Base-by-base conservation (phyloP, 805 yeast species). In the Huiozyma sinensis region DNA sequence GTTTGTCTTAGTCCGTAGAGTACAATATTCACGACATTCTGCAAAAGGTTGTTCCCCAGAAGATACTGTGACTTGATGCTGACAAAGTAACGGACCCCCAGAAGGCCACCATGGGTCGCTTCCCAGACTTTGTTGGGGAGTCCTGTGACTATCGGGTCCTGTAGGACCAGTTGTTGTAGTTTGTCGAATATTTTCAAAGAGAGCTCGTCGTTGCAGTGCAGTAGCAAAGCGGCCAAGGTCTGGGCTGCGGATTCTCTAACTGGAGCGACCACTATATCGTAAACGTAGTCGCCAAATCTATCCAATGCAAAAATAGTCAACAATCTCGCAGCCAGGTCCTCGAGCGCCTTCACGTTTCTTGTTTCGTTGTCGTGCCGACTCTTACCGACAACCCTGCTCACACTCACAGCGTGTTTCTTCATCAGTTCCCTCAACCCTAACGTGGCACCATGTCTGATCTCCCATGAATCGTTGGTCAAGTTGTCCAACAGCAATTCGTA, bases 241-340 rank as follows among this genome's bases (percentile, higher is more conserved):
- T 92, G 99, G 0, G 96, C 97, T 29, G 90, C 87, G 33, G 95
- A 87, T 64, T 94, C 99, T 57, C 98, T 70, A 5, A 92, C 97
- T 1, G 99, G 99, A 0, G 97, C 97, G 34, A 92, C 95, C 10
- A 92, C 99, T 6, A 95, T 94, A 58, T 92, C 99, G 37, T 95
- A 82, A 31, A 92, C 95, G 62, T 85, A 92, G 67, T 92, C 99
- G 39, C 97, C 97, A 65, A 92, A 92, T 53, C 97, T 68, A 65
- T 92, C 99, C 43, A 92, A 68, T 3, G 97, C 90, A 63, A 92
- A 86, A 9, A 92, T 69, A 6, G 95, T 83, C 56, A 95, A 72
- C 39, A 92, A 59, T 48, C 97, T 72, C 13, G 92, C 86, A 3
- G 94, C 82, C 45, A 90, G 69, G 63, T 92, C 97, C 61, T 92